Evolutionary conservation across 2,329 filamentous ascomycete genomes (phyloP), one percentile per base, ranked within the genome.

Genomic region (Coleophoma crateriformis): DNA sequence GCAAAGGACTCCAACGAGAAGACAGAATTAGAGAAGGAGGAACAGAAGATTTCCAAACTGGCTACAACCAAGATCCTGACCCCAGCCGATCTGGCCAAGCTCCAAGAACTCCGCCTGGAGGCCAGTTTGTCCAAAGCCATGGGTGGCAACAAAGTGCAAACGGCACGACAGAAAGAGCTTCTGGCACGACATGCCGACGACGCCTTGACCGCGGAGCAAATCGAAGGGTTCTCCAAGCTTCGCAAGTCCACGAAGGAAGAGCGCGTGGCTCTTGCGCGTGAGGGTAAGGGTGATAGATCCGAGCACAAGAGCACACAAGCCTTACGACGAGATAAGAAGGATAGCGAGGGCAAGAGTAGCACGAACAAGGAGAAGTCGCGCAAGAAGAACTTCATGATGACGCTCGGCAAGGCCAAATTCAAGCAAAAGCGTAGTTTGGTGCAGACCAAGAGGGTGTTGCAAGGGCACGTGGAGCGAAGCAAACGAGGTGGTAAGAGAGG

Each of bases 341-440:
- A 85, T 61, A 78, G 83, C 2, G 82, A 90, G 71, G 94, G 94
- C 63, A 97, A 97, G 83, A 95, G 88, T 67, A 91, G 90, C 35
- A 97, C 92, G 58, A 99, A 99, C 72, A 88, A 88, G 73, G 94
- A 99, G 76, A 99, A 99, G 81, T 83, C 88, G 39, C 78, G 92
- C 59, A 90, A 89, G 79, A 99, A 99, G 87, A 99, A 99, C 70
- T 95, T 99, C 71, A 67, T 99, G 62, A 99, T 99, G 94, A 97
- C 92, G 37, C 72, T 99, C 52, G 89, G 92, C 51, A 97, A 99
- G 76, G 94, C 94, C 11, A 95, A 94, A 77, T 81, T 79, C 58
- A 99, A 97, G 78, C 87, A 94, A 64, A 96, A 96, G 84, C 81
- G 91, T 64, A 96, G 90, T 79, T 73, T 99, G 68, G 82, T 88